Conservation (phyloP, 352 stramenopile genomes). For the Stramenopiles sp. region DNA sequence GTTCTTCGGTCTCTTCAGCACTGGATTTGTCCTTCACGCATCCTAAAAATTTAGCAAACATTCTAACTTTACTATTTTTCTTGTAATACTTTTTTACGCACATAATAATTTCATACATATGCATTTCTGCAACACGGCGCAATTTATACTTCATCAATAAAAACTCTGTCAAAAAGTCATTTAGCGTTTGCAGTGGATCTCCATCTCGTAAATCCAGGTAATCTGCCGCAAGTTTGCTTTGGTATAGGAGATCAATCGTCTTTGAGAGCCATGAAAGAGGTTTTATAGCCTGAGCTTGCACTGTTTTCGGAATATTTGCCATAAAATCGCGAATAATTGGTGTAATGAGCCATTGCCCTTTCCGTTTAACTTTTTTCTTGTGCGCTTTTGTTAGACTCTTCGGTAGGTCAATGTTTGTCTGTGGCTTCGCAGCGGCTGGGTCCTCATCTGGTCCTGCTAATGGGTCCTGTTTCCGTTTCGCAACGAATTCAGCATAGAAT, state of each 20-base stretch:
- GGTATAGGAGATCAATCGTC: conserved; percentile 26
- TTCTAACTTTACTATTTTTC: conserved; percentile 22
- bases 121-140: conserved; percentile 24
- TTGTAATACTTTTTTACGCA: conserved; percentile 28
- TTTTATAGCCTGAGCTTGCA: conserved; percentile 22
- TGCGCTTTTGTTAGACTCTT: background rate
- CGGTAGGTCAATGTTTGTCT: background rate
- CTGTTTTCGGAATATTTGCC: conserved; percentile 27
- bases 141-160: conserved; percentile 26
- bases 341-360: background rate
- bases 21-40: background rate
- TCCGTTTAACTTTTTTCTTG: background rate
- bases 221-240: conserved; percentile 26
- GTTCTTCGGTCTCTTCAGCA: background rate
- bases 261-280: conserved; percentile 23
- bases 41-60: conserved; percentile 21
- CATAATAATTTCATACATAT: conserved; percentile 27
- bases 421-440: background rate
- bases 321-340: conserved; percentile 21
- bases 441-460: background rate
- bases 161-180: conserved; percentile 28
- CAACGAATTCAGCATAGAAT: background rate
- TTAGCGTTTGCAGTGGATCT: conserved; percentile 25
- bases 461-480: background rate
- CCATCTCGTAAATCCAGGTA: conserved; percentile 25